Evolutionary conservation across 164 flowering plant genomes (phyloP), one percentile per base, ranked within the genome.

Genomic region (Kingdonia uniflora): DNA sequence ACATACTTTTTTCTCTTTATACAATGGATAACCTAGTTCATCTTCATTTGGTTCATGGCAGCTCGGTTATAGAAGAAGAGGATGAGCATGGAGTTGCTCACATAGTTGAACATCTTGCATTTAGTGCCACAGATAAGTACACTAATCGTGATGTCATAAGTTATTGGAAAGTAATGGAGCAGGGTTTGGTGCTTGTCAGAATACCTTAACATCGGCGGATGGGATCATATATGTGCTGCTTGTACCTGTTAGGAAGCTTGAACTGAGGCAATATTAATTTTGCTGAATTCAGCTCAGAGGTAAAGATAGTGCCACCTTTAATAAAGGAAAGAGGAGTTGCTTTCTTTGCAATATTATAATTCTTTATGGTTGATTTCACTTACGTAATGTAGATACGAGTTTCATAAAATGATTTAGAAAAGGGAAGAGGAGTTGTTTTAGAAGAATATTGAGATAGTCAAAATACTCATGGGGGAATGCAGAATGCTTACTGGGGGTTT

Each of bases 61-160:
- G 97, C 65, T 91, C 97, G 75, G 89, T 91, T 71, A 70, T 85
- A 76, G 97, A 91, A 74, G 97, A 87, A 75, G 96, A 91, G 65
- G 83, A 83, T 58, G 95, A 91, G 61, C 87, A 95, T 33, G 97
- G 97, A 55, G 97, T 91, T 67, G 97, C 97, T 64, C 97, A 91
- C 68, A 80, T 91, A 55, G 92, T 87, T 47, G 96, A 87, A 74
- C 97, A 91, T 73, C 92, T 91, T 56, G 95, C 97, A 25, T 91
- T 91, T 70, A 85, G 95, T 69, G 97, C 97, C 40, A 91, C 97
- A 17, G 60, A 65, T 62, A 91, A 74, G 33, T 91, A 87, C 55
- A 83, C 91, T 24, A 91, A 91, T 67, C 97, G 84, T 65, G 95
- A 91, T 61, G 80, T 91, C 47, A 65, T 58, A 91, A 77, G 57